Conservation (phyloP, 306 rosid species). For the Rubus parviflorus region DNA sequence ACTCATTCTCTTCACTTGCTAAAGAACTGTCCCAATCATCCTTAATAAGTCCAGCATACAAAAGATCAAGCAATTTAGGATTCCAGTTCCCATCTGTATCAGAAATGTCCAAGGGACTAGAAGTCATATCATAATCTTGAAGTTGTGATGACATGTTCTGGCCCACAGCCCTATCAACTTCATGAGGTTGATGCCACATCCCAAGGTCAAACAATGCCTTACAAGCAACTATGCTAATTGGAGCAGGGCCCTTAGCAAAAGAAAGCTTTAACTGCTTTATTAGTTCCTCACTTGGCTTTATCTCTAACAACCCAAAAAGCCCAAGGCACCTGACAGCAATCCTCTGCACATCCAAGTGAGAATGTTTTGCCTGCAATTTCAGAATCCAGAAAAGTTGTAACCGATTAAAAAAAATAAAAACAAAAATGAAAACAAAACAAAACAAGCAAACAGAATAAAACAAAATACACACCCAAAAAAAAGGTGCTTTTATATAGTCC, state of each 20-base stretch:
- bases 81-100: conserved; percentile 47
- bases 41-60: conserved; percentile 64
- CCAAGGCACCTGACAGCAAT: conserved; percentile 87
- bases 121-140: conserved; percentile 42
- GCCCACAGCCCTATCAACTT: conserved; percentile 59
- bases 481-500: background rate
- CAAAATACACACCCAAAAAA: background rate
- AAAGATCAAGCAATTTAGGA: conserved; percentile 61
- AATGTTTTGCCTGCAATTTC: conserved; percentile 78
- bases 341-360: conserved; percentile 84
- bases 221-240: conserved; percentile 65
- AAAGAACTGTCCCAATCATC: conserved; percentile 53
- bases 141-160: conserved; percentile 33
- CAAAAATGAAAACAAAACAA: background rate
- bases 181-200: conserved; percentile 92
- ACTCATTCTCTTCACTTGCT: conserved; percentile 61
- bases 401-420: background rate
- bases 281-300: conserved; percentile 66
- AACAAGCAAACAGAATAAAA: background rate
- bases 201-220: conserved; percentile 81
- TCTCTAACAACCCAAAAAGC: conserved; percentile 88
- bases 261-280: conserved; percentile 71
- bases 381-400: conserved; percentile 28
- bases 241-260: conserved; percentile 61
- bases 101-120: conserved; percentile 54